Base-by-base conservation (phyloP, 768 basidiomycete genomes). In the Leccinum longicurvipes region DNA sequence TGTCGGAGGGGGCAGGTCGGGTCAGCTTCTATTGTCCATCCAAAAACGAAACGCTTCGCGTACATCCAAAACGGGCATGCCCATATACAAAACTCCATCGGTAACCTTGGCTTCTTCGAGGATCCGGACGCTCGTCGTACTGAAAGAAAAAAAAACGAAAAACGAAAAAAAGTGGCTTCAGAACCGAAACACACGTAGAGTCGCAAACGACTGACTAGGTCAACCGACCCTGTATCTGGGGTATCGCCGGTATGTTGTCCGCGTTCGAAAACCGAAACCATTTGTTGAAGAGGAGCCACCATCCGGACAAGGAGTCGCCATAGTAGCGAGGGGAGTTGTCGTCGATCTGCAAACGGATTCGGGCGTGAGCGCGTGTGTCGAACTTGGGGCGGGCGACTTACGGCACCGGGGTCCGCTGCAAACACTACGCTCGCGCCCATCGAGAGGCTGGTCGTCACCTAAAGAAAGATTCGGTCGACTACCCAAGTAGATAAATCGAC, bases 271-370 rank as follows among this genome's bases (percentile, higher is more conserved):
- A 94, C 0, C 93, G 93, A 66, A 94, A 95, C 87, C 85, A 98
- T 50, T 93, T 78, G 70, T 97, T 98, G 57, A 98, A 67, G 50
- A 98, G 75, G 17, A 98, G 80, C 91, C 93, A 98, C 87, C 91
- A 97, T 27, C 97, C 97, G 3, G 94, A 97, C 3, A 99, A 80
- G 1, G 91, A 87, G 64, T 99, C 97, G 6, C 97, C 94, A 71
- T 95, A 97, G 62, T 90, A 87, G 51, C 97, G 81, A 0, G 96
- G 94, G 2, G 91, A 91, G 56, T 96, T 98, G 67, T 99, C 97
- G 65, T 98, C 96, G 55, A 95, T 79, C 83, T 67, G 46, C 8
- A 15, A 1, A 29, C 36, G 27, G 15, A 47, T 25, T 44, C 7
- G 51, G 55, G 44, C 45, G 17, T 50, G 25, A 23, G 50, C 28